Conservation (phyloP, 139 green algal genomes). For the Monoraphidium neglectum region DNA sequence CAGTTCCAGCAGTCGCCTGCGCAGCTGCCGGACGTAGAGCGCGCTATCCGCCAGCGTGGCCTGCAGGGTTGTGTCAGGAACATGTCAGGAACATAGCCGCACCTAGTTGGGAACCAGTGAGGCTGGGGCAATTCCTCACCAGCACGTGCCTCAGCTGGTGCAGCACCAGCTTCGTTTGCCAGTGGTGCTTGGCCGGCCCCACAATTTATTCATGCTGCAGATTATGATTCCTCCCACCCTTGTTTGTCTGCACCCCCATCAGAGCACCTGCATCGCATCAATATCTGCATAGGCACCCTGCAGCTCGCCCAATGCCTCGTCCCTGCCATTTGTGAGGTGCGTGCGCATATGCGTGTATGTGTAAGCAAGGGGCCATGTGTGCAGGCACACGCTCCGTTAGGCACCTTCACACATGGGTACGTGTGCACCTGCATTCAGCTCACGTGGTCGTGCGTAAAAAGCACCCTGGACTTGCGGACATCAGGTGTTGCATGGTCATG, state of each 20-base stretch:
- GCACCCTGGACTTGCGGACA: background rate
- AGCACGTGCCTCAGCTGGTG: background rate
- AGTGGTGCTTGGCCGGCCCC: background rate
- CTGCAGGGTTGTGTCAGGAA: constrained; percentile 2
- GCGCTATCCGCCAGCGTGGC: constrained; percentile 53
- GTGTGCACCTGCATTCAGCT: background rate
- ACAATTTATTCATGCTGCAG: too few relatives aligned
- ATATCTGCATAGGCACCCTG: constrained; percentile 49
- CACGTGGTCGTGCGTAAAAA: background rate
- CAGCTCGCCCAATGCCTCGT: constrained; percentile 51
- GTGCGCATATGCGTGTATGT: background rate
- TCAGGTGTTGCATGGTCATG: too few relatives aligned
- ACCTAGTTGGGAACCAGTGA: background rate
- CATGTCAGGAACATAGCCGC: background rate
- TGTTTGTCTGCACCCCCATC: background rate
- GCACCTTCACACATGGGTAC: background rate
- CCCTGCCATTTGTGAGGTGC: constrained; percentile 15
- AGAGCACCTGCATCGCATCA: constrained; percentile 54
- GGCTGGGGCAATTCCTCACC: background rate
- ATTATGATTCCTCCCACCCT: background rate
- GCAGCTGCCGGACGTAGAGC: constrained; percentile 52
- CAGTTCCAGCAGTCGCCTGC: constrained; percentile 49
- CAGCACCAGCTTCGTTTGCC: background rate
- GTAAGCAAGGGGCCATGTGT: background rate
- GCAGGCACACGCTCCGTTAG: background rate